A percentile compares a stretch with the other conserved stretches of the same genome.
These are phyloP conservation scores for Excoecaria cochinchinensis DNA, from an alignment of 345 rosid genomes.

Conservation along the genomic window DNA sequence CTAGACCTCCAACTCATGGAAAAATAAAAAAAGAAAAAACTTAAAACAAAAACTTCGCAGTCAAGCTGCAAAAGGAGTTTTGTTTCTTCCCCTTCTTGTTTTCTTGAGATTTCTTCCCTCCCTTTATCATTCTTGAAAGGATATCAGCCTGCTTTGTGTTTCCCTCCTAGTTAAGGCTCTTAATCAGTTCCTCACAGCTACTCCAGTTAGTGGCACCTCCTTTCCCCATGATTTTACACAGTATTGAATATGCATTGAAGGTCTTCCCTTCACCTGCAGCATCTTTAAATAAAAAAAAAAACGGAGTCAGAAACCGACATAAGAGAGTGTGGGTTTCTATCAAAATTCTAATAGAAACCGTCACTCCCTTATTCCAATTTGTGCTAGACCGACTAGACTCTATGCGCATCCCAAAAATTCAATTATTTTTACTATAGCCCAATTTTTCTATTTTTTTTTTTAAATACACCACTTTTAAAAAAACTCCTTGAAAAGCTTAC, in stretches of 20 bases:
- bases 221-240: constrained; percentile 77
- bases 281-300: too few relatives aligned
- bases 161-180: constrained; percentile 77
- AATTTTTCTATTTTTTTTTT: too few relatives aligned
- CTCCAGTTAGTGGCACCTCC: constrained; percentile 69
- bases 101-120: constrained; percentile 13
- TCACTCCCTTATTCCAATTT: too few relatives aligned
- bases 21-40: not conserved
- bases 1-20: not conserved
- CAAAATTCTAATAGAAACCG: too few relatives aligned
- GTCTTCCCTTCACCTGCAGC: constrained; percentile 89
- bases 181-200: constrained; percentile 62
- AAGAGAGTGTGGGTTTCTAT: too few relatives aligned
- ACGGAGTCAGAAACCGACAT: too few relatives aligned
- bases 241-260: constrained; percentile 74
- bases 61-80: constrained; percentile 5
- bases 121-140: constrained; percentile 67
- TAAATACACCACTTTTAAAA: too few relatives aligned
- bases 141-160: constrained; percentile 88
- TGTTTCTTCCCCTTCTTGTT: constrained; percentile 21
- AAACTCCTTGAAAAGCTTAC: too few relatives aligned
- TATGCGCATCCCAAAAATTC: too few relatives aligned
- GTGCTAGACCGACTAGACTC: too few relatives aligned
- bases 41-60: not conserved
- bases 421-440: too few relatives aligned